These are phyloP conservation scores for Sphaceloma murrayae DNA, from an alignment of 2,329 filamentous ascomycete species.

Conservation along the genomic window DNA sequence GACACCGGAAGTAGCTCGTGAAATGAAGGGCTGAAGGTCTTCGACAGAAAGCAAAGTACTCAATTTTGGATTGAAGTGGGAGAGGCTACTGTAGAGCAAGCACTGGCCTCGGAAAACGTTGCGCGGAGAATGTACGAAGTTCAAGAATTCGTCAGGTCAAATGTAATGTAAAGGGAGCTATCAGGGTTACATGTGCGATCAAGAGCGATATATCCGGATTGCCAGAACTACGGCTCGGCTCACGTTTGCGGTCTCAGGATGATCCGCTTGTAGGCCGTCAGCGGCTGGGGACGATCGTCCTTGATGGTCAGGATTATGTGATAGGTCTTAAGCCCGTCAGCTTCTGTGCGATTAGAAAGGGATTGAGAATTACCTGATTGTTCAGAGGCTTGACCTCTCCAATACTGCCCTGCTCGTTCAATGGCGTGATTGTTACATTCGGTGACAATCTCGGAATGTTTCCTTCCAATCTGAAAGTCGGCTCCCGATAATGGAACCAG, in stretches of 20 bases:
- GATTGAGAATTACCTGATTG: slow-evolving; percentile 21
- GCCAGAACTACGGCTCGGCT: too few relatives aligned
- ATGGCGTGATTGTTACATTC: slow-evolving; percentile 24
- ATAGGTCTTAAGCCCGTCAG: slow-evolving; percentile 32
- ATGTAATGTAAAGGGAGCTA: too few relatives aligned
- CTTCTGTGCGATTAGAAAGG: slow-evolving; percentile 30
- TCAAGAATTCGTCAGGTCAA: too few relatives aligned
- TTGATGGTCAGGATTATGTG: slow-evolving; percentile 44
- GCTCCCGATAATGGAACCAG: slow-evolving; percentile 43
- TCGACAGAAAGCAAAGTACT: too few relatives aligned
- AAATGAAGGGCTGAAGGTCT: too few relatives aligned
- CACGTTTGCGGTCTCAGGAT: slow-evolving; percentile 23
- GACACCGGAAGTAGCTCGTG: too few relatives aligned
- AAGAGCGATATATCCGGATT: too few relatives aligned
- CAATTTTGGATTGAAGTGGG: too few relatives aligned
- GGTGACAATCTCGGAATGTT: slow-evolving; percentile 33
- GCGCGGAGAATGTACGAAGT: too few relatives aligned
- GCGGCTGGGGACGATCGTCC: slow-evolving; percentile 34
- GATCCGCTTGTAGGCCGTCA: slow-evolving; percentile 42
- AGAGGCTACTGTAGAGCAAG: too few relatives aligned
- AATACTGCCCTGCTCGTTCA: slow-evolving; percentile 25
- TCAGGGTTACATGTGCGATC: too few relatives aligned
- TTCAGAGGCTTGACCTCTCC: slow-evolving; percentile 22
- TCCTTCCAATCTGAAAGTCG: slow-evolving; percentile 34
- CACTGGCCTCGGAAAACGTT: too few relatives aligned